phyloP scores from a whole-genome alignment of 2,329 filamentous ascomycete species.

The Shiraia sp. region DNA sequence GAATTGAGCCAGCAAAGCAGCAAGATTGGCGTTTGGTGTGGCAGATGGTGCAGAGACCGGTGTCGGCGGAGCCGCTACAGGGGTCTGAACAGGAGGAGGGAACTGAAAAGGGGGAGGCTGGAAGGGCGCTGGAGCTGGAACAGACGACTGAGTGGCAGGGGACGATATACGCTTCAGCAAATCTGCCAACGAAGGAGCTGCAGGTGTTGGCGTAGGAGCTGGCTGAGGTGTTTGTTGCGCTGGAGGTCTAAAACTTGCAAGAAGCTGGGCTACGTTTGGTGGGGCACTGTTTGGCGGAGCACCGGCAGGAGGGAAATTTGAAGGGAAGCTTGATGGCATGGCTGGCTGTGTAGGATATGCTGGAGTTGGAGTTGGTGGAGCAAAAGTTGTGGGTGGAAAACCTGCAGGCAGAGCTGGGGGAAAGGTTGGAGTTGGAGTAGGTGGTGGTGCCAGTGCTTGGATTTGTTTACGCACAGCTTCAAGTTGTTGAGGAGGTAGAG shows the following conservation, averaged over 20 bases:
- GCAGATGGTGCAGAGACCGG: slow-evolving; percentile 32
- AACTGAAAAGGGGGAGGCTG: slow-evolving; percentile 34
- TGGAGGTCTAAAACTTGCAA: slow-evolving; percentile 29
- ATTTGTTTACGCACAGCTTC: slow-evolving; percentile 85
- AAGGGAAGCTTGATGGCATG: slow-evolving; percentile 20
- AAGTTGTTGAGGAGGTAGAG: slow-evolving; percentile 78
- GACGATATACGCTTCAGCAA: slow-evolving; percentile 34
- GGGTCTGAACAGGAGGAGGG: slow-evolving; percentile 24
- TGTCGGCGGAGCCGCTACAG: slow-evolving; percentile 20
- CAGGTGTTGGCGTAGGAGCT: slow-evolving; percentile 21
- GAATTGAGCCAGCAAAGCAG: slow-evolving; percentile 38
- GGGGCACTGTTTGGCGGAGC: slow-evolving; percentile 23
- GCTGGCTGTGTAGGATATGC: slow-evolving; percentile 33
- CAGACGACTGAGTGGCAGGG: slow-evolving; percentile 27
- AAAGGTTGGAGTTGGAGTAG: slow-evolving; percentile 51
- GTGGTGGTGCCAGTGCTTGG: slow-evolving; percentile 69
- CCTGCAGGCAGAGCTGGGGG: slow-evolving; percentile 15
- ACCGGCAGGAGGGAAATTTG: slow-evolving; percentile 18
- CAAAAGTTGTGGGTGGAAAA: slow-evolving; percentile 6
- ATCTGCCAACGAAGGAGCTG: slow-evolving; percentile 33
- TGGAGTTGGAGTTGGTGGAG: slow-evolving; percentile 30
- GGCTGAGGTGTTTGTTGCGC: slow-evolving; percentile 24
- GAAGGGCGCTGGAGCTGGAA: slow-evolving; percentile 29
- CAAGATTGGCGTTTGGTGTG: slow-evolving; percentile 34
- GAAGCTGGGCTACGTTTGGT: slow-evolving; percentile 35